Conservation (phyloP, 1,139 yeast genomes). For the Saccharomyces hybrid region DNA sequence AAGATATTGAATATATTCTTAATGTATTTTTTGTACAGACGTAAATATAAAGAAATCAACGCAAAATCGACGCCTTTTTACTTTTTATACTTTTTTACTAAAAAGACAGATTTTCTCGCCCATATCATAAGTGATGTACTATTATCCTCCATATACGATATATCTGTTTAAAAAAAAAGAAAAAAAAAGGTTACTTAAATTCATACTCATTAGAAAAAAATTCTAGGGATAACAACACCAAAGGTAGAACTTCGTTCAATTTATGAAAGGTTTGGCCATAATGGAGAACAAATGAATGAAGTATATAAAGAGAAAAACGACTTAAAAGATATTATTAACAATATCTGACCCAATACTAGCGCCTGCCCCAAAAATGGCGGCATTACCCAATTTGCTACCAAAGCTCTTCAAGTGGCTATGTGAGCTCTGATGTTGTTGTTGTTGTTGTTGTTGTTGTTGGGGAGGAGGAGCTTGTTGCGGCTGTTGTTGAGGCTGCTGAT, state of each 20-base stretch:
- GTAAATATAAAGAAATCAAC: neutral
- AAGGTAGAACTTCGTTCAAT: neutral
- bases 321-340: constrained; percentile 72
- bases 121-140: neutral
- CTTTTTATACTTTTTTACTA: neutral
- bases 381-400: constrained; percentile 83
- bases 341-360: constrained; percentile 87
- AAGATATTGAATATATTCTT: neutral
- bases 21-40: neutral
- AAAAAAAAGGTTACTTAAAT: neutral
- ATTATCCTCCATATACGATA: neutral
- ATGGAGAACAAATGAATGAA: neutral
- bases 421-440: constrained; percentile 6
- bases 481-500: constrained; percentile 11
- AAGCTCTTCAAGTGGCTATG: constrained; percentile 43
- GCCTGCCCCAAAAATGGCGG: constrained; percentile 96
- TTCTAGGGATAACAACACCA: neutral
- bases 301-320: neutral
- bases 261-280: neutral
- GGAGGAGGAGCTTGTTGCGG: constrained; percentile 12
- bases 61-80: neutral
- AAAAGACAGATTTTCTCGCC: neutral
- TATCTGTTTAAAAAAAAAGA: neutral
- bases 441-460: constrained; percentile 14
- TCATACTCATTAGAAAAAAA: neutral